Evolutionary conservation across 345 rosid genomes (phyloP), one percentile per base, ranked within the genome.

Genomic region (Schrenkiella parvula): DNA sequence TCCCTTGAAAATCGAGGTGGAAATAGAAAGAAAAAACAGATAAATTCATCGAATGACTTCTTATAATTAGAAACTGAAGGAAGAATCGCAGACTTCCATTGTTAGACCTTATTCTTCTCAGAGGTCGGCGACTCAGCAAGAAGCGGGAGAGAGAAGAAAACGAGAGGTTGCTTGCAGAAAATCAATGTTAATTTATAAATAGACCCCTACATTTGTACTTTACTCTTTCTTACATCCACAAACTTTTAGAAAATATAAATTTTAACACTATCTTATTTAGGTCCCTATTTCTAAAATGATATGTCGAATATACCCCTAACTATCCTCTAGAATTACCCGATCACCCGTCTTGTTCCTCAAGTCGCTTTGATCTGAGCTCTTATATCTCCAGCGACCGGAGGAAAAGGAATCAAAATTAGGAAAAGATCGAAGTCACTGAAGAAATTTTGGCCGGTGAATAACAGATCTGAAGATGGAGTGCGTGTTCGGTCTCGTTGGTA

Each of bases 401-500:
- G 39, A 23, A 34, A 46, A 17, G 28, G 56, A 44, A 32, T 54
- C 52, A 51, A 67, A 53, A 25, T 10, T 67, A 19, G 17, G 8
- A 28, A 14, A 19, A 29, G 35, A 10, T 35, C 26, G 1, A 50
- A 44, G 50, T 7, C 17, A 17, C 50, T 44, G 10, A 17, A 54
- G 41, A n/a, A 74, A 46, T 8, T 25, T 42, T 41, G 13, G 53
- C 18, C 12, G 4, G 29, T 18, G 38, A 64, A 2, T 48, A 32
- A 15, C 64, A 78, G 80, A 80, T 80, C 84, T 74, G 52, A 48
- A 63, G 73, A 95, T 95, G 99, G 97, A 95, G 86, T 95, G 96
- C 54, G 96, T 89, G 8, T 95, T 95, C 68, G 99, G 99, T 55
- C 64, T 95, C 11, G 96, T 91, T 6, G 99, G 99, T 8, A 68